Evolutionary conservation across 75 land plant species (phyloP).

Genomic region (Adiantum capillusveneris): DNA sequence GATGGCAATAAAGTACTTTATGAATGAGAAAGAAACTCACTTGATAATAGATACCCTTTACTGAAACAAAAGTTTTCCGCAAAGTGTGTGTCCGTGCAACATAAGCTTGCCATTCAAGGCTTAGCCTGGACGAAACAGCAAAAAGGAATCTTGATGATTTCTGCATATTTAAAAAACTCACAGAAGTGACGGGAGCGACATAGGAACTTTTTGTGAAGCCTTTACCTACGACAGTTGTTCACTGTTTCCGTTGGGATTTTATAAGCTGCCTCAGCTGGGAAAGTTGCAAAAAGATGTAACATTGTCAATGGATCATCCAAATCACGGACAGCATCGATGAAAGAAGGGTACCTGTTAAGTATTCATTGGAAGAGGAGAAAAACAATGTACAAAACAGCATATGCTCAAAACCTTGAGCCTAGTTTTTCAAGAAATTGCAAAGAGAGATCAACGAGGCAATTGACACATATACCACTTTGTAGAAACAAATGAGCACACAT

Average conservation of each 20-base stretch:
- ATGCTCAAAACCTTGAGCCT: no score
- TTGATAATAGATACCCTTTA: slow-evolving; percentile 96
- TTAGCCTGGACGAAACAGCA: slow-evolving; percentile 39
- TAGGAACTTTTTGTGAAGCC: not conserved
- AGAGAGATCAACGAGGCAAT: no score
- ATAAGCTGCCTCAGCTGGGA: slow-evolving; percentile 67
- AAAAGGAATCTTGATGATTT: not conserved
- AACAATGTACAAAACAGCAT: no score
- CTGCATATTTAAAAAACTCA: not conserved
- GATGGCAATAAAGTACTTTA: not conserved
- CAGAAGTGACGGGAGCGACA: not conserved
- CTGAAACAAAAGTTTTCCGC: slow-evolving; percentile 76
- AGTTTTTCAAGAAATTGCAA: no score
- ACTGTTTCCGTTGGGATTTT: slow-evolving; percentile 58
- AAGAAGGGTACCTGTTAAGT: slow-evolving; percentile 89
- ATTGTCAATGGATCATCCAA: slow-evolving; percentile 90
- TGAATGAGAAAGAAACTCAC: slow-evolving; percentile 19
- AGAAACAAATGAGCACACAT: no score
- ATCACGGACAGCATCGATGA: slow-evolving; percentile 92
- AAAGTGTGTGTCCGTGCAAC: slow-evolving; percentile 69
- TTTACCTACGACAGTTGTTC: slow-evolving; percentile 80
- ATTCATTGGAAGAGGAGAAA: no score
- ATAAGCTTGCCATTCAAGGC: slow-evolving; percentile 97
- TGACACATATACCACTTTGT: no score
- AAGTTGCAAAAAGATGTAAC: slow-evolving; percentile 86